Evolutionary conservation across 306 rosid species (phyloP), one percentile per base, ranked within the genome.

Genomic region (Mimosa bimucronata): DNA sequence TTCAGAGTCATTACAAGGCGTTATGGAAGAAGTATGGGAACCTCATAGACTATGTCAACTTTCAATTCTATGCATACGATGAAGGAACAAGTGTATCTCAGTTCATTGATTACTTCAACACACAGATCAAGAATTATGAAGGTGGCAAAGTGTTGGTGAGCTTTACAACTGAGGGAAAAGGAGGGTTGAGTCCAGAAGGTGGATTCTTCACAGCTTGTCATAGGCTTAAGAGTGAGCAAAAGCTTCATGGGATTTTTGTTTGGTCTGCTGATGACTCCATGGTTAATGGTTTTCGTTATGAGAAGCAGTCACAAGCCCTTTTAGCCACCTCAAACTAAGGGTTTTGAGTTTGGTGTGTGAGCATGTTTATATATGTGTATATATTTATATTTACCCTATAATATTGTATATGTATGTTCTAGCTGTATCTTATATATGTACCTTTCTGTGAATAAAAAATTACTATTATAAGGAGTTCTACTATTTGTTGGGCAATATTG

Each of bases 231-330:
- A 84, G 62, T 64, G 82, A 89, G 76, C 75, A 85, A 0, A 75
- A 81, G 9, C 96, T 94, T 30, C 69, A 86, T 85, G 93, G 98
- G 1, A 92, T 94, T 71, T 94, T 94, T 83, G 85, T 92, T 5
- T 90, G 92, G 97, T 90, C 90, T 29, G 97, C 97, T 14, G 98
- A 94, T 86, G 97, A 92, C 19, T 92, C 98, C 38, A 82, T 52
- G 91, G 84, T 52, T 8, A 82, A 80, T 55, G 89, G 86, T n/a
- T 90, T 94, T 64, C 87, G 80, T 25, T 92, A 84, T 73, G 98
- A 94, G 90, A 90, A 88, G 79, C 87, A 81, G 45, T 87, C 97
- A 25, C 97, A 89, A n/a, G 83, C 87, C 3, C 91, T 94, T 60
- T 81, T 94, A 66, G 94, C 92, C 25, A 1, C 19, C 26, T 34